These are phyloP conservation scores for Tuber brumale DNA, from an alignment of 495 filamentous ascomycete genomes.

Conservation along the genomic window DNA sequence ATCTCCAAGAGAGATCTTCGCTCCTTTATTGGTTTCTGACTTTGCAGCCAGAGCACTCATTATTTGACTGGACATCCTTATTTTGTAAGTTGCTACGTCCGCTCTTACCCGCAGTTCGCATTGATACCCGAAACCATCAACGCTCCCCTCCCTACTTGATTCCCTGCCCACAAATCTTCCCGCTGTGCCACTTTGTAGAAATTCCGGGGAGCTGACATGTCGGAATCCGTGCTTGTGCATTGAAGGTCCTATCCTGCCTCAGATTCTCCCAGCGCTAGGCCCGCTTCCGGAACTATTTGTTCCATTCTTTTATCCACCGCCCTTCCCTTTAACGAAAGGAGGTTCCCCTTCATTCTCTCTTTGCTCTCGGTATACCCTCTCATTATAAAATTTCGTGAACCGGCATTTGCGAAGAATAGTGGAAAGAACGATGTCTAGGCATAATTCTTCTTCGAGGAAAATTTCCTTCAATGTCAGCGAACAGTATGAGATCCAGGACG, in stretches of 20 bases:
- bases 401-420: constrained; percentile 12
- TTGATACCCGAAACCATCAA: not conserved
- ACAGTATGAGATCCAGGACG: constrained; percentile 99
- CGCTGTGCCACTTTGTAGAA: constrained; percentile 16
- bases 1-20: constrained; percentile 15
- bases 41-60: constrained; percentile 26
- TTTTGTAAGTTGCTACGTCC: not conserved
- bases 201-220: constrained; percentile 14
- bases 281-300: constrained; percentile 17
- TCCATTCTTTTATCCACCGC: not conserved
- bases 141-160: not conserved
- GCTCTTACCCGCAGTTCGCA: not conserved
- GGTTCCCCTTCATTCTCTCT: not conserved
- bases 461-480: constrained; percentile 99
- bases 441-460: constrained; percentile 63
- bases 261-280: constrained; percentile 30
- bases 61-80: constrained; percentile 5
- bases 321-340: not conserved
- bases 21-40: constrained; percentile 16
- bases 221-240: not conserved
- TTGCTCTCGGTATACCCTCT: not conserved
- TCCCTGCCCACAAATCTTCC: constrained; percentile 17
- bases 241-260: not conserved
- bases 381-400: constrained; percentile 6
- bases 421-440: constrained; percentile 30